These are phyloP conservation scores for Leccinum imitatum DNA, from an alignment of 768 basidiomycete species.

Conservation along the genomic window DNA sequence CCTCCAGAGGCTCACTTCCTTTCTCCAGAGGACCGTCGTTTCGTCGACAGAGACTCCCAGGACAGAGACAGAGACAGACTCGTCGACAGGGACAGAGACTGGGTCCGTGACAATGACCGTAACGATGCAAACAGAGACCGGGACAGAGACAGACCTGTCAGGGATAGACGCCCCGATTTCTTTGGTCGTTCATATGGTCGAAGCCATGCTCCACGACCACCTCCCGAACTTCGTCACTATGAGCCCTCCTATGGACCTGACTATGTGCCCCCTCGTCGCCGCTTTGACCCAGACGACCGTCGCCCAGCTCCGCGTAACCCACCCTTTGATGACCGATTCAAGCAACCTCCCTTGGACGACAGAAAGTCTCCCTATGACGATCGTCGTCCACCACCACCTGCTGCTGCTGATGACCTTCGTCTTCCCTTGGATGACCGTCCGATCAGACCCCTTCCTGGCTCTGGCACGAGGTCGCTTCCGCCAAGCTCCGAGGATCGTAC, in stretches of 20 bases:
- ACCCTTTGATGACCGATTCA: slow-evolving; percentile 22
- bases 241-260: slow-evolving; percentile 42
- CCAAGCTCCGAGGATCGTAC: slow-evolving; percentile 23
- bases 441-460: slow-evolving; percentile 28
- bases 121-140: slow-evolving; percentile 25
- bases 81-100: slow-evolving; percentile 17
- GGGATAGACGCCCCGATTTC: slow-evolving; percentile 40
- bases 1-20: slow-evolving; percentile 16
- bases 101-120: slow-evolving; percentile 38
- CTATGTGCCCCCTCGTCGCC: slow-evolving; percentile 34
- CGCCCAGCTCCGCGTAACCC: slow-evolving; percentile 23
- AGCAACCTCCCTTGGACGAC: slow-evolving; percentile 29
- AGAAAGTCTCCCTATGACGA: slow-evolving; percentile 32
- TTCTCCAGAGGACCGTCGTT: slow-evolving; percentile 31
- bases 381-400: slow-evolving; percentile 20
- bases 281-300: slow-evolving; percentile 33
- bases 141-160: slow-evolving; percentile 33
- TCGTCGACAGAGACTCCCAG: slow-evolving; percentile 33
- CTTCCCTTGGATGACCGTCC: slow-evolving; percentile 33
- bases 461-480: slow-evolving; percentile 15
- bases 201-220: slow-evolving; percentile 41
- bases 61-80: slow-evolving; percentile 28
- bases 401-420: slow-evolving; percentile 24
- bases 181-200: slow-evolving; percentile 40
- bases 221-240: slow-evolving; percentile 48